These are phyloP conservation scores for Acer yangbiense DNA, from an alignment of 345 rosid genomes.

Conservation along the genomic window DNA sequence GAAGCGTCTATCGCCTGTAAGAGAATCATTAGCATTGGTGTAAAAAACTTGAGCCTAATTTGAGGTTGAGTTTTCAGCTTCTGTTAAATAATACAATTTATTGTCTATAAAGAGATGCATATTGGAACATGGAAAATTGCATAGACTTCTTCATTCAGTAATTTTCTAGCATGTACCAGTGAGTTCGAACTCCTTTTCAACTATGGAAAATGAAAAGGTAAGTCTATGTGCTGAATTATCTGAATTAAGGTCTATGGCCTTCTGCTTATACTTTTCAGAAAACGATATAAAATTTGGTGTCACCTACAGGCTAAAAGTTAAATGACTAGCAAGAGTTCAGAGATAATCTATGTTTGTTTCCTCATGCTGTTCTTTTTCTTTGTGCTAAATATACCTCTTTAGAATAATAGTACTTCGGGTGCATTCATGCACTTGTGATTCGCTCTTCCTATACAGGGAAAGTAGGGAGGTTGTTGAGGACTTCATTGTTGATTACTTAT, in stretches of 20 bases:
- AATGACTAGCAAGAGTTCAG: neutral
- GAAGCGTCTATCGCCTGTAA: slow-evolving; percentile 92
- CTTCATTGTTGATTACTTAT: neutral
- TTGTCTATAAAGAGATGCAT: neutral
- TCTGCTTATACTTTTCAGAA: neutral
- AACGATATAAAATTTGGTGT: neutral
- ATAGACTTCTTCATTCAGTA: neutral
- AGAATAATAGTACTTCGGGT: neutral
- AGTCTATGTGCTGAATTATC: neutral
- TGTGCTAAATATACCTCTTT: neutral
- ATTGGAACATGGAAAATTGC: neutral
- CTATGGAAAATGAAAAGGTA: neutral
- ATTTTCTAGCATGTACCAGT: neutral
- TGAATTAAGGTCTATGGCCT: neutral
- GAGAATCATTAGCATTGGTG: slow-evolving; percentile 8
- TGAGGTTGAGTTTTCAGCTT: neutral
- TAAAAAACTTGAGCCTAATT: neutral
- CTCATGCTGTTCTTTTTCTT: neutral
- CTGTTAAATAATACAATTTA: neutral
- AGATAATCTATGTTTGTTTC: neutral
- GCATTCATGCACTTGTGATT: neutral
- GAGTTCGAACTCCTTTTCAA: neutral
- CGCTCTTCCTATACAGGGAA: neutral
- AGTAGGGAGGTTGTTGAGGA: neutral
- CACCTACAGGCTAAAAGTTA: neutral